phyloP scores from a whole-genome alignment of 129 eudicot species.

The Centella asiatica region DNA sequence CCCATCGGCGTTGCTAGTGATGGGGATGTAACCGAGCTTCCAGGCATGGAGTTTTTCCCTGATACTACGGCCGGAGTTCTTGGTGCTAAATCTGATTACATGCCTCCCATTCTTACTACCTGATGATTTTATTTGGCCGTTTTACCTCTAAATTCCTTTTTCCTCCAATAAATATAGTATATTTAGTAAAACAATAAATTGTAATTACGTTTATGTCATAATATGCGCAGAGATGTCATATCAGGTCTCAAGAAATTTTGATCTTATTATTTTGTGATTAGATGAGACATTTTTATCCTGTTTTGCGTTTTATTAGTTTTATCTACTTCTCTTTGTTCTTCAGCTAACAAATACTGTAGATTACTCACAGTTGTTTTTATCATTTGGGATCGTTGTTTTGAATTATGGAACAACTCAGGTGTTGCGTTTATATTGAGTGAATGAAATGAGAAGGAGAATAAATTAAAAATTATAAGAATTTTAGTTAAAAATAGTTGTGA shows the following conservation, averaged over 20 bases:
- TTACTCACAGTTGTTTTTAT: too few relatives aligned
- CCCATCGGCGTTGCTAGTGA: constrained; percentile 47
- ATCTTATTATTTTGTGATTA: not conserved
- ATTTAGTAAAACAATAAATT: not conserved
- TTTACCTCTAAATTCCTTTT: not conserved
- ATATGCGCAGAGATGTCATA: not conserved
- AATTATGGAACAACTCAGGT: too few relatives aligned
- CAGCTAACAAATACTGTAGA: too few relatives aligned
- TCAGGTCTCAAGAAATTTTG: not conserved
- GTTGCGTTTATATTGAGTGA: too few relatives aligned
- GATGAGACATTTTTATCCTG: too few relatives aligned
- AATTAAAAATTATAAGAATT: too few relatives aligned
- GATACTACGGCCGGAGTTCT: constrained; percentile 64
- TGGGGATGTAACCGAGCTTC: constrained; percentile 53
- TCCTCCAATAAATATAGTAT: not conserved
- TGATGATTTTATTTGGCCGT: constrained; percentile 18
- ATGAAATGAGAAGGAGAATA: too few relatives aligned
- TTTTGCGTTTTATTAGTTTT: too few relatives aligned
- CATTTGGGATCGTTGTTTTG: too few relatives aligned
- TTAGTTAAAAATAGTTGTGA: too few relatives aligned
- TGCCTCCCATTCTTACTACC: constrained; percentile 74
- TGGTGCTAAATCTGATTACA: constrained; percentile 55
- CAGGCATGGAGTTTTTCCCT: constrained; percentile 64
- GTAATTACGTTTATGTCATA: not conserved
- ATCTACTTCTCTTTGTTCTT: too few relatives aligned